Evolutionary conservation across 192 early-diverging fungal genomes (phyloP).

Genomic region (Coemansia sp.): DNA sequence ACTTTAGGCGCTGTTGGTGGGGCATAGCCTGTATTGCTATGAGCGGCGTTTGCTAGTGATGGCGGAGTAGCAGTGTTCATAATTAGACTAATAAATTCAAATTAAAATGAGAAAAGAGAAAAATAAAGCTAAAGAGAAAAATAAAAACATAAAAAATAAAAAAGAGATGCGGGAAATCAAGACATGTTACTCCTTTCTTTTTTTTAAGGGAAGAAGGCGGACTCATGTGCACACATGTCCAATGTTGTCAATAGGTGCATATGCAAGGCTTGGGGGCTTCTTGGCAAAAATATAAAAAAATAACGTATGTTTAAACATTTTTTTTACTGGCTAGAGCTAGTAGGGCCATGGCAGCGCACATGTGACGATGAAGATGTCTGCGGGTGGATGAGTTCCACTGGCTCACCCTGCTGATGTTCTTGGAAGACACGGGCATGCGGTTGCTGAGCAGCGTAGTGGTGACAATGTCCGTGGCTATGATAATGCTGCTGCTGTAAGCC

Average conservation of each 20-base stretch:
- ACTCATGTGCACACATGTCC: no score
- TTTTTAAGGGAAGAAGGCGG: no score
- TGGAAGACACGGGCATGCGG: not conserved
- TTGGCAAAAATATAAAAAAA: no score
- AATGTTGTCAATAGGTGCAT: no score
- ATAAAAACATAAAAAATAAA: not conserved
- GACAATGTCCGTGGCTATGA: no score
- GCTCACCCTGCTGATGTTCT: not conserved
- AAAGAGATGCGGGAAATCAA: not conserved
- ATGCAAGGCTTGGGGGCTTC: no score
- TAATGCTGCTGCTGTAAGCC: slow-evolving; percentile 14
- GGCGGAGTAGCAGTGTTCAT: slow-evolving; percentile 12
- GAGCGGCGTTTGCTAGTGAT: slow-evolving; percentile 1
- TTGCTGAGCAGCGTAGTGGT: not conserved
- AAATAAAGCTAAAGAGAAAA: not conserved
- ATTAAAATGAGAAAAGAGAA: not conserved
- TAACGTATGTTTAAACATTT: no score
- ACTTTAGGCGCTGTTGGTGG: slow-evolving; percentile 16
- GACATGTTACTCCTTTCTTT: no score
- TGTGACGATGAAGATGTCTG: not conserved
- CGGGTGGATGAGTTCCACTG: not conserved
- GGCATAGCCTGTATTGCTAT: slow-evolving; percentile 13
- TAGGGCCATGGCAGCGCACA: not conserved
- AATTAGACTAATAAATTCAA: not conserved
- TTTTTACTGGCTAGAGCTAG: no score